A percentile compares a stretch with the other conserved stretches of the same genome.
Evolutionary conservation across 2,329 filamentous ascomycete genomes (phyloP).

Genomic region (Fusarium miscanthi): DNA sequence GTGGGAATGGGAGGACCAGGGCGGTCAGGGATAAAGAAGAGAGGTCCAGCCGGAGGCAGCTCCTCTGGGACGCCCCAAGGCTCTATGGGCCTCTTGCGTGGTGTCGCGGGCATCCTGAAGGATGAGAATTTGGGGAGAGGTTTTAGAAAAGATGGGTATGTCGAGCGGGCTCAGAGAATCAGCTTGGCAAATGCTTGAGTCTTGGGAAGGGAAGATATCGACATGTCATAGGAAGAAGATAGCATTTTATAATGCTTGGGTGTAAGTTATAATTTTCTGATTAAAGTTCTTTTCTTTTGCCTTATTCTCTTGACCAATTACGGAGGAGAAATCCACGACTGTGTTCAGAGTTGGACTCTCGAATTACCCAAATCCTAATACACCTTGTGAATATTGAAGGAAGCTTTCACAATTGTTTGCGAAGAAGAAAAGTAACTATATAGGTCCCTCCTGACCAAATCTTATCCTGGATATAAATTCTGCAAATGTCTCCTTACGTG

Average conservation of each 20-base stretch:
- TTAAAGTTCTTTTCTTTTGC: neutral
- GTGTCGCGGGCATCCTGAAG: fast-evolving
- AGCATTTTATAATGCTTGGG: neutral
- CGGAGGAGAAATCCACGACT: neutral
- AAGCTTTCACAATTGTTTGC: neutral
- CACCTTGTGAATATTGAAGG: neutral
- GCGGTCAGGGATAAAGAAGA: neutral
- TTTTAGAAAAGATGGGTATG: neutral
- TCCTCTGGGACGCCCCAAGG: neutral
- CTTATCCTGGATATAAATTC: neutral
- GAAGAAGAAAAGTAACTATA: neutral
- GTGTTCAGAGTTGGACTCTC: neutral
- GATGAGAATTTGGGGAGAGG: too few relatives aligned
- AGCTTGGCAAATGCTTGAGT: neutral
- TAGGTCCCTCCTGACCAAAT: neutral
- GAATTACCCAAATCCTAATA: neutral
- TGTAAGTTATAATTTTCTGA: neutral
- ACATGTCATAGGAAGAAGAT: neutral
- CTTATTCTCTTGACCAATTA: neutral
- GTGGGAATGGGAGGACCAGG: neutral
- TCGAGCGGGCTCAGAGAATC: neutral
- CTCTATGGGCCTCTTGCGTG: too few relatives aligned
- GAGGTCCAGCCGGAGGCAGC: neutral
- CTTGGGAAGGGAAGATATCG: neutral
- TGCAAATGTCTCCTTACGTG: too few relatives aligned